These are phyloP conservation scores for Gigaspora rosea DNA, from an alignment of 192 early-diverging fungal species.

Conservation along the genomic window DNA sequence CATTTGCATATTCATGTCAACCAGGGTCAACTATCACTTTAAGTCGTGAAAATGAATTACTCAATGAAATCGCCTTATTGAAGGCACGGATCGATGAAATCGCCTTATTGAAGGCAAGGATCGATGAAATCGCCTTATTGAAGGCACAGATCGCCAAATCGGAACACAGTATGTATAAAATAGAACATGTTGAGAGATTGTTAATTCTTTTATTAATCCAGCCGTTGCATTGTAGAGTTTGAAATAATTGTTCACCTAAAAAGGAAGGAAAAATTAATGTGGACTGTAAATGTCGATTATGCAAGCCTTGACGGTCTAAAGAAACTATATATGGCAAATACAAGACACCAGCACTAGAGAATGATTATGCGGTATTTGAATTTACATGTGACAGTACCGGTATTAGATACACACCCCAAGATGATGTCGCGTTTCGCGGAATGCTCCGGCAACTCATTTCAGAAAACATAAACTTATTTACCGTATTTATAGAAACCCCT, in stretches of 20 bases:
- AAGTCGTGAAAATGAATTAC: conserved; percentile 6
- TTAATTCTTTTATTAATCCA: not conserved
- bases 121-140: not conserved
- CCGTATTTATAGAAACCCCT: not conserved
- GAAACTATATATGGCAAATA: not conserved
- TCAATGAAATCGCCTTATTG: not conserved
- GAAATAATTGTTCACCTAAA: not conserved
- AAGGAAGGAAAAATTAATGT: not conserved
- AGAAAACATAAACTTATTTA: not conserved
- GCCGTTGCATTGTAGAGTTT: not conserved
- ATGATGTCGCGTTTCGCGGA: not conserved
- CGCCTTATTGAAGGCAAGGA: not conserved
- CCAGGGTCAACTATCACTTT: not conserved
- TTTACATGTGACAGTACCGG: not conserved
- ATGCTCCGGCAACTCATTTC: not conserved
- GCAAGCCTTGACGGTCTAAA: not conserved
- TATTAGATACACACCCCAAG: not conserved
- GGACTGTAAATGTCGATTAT: conserved; percentile 1
- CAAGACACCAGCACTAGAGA: not conserved
- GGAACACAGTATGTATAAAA: too few relatives aligned
- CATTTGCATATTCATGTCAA: too few relatives aligned
- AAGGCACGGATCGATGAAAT: too few relatives aligned
- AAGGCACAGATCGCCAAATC: too few relatives aligned
- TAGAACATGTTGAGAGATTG: too few relatives aligned
- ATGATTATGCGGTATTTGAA: not conserved